These are phyloP conservation scores for Elongisporangium undulatum DNA, from an alignment of 352 stramenopile genomes.

Conservation along the genomic window DNA sequence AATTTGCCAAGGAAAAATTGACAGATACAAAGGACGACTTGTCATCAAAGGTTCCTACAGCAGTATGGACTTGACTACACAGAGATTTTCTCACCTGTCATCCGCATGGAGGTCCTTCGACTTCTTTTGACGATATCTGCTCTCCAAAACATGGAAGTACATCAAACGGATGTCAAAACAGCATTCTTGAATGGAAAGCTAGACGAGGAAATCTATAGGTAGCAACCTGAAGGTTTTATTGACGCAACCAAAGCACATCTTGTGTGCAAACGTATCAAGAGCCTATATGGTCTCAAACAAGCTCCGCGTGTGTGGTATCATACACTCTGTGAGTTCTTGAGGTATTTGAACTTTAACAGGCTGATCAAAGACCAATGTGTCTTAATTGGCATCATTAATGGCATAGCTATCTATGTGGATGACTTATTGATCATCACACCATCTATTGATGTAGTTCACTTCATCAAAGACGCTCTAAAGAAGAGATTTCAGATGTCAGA, in stretches of 20 bases:
- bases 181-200: conserved; percentile 13
- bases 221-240: conserved; percentile 6
- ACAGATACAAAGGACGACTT: conserved; percentile 7
- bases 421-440: conserved; percentile 8
- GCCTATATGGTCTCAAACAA: conserved; percentile 7
- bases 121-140: conserved; percentile 7
- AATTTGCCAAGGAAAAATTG: too few relatives aligned
- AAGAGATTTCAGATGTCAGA: conserved; percentile 9
- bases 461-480: conserved; percentile 6
- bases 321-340: conserved; percentile 4
- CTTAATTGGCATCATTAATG: conserved; percentile 7
- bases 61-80: conserved; percentile 10
- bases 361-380: conserved; percentile 9
- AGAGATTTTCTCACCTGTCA: conserved; percentile 7
- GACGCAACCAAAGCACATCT: background rate
- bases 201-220: conserved; percentile 15
- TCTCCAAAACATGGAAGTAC: background rate
- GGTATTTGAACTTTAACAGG: background rate
- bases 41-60: conserved; percentile 10
- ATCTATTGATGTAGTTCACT: background rate
- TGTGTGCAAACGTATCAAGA: conserved; percentile 1
- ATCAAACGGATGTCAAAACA: conserved; percentile 24
- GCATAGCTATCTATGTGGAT: conserved; percentile 7
- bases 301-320: conserved; percentile 9
- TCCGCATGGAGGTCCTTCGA: conserved; percentile 6